A percentile compares a stretch with the other conserved stretches of the same genome.
phyloP scores from a whole-genome alignment of 345 rosid species.

The Leavenworthia alabamica region DNA sequence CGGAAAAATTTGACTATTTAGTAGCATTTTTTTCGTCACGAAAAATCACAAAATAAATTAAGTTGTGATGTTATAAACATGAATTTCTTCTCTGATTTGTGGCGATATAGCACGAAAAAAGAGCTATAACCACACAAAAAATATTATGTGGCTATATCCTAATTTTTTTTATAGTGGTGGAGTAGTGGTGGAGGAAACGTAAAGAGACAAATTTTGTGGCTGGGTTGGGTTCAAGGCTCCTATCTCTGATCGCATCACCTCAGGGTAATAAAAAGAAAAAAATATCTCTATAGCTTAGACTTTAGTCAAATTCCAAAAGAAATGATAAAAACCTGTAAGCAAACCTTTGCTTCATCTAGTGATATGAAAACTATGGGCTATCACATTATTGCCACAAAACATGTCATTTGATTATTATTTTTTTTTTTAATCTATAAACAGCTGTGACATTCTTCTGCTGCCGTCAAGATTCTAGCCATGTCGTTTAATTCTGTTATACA shows the following conservation, averaged over 20 bases:
- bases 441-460: slow-evolving; percentile 93
- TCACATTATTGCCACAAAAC: neutral
- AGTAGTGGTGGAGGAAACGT: slow-evolving; percentile 57
- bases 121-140: no score
- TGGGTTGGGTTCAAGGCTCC: slow-evolving; percentile 97
- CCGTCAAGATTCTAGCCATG: slow-evolving; percentile 98
- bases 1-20: no score
- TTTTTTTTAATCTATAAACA: no score
- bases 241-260: slow-evolving; percentile 84
- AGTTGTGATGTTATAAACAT: no score
- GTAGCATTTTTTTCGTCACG: no score
- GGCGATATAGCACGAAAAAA: no score
- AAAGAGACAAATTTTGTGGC: slow-evolving; percentile 76
- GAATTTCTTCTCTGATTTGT: no score
- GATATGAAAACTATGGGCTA: neutral
- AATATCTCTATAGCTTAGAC: neutral
- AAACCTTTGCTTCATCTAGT: neutral
- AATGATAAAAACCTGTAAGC: neutral
- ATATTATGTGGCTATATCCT: no score
- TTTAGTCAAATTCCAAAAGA: neutral
- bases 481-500: slow-evolving; percentile 86
- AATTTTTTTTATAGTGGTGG: no score
- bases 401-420: neutral
- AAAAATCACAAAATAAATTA: no score
- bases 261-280: slow-evolving; percentile 50